Evolutionary conservation across 331 rosid species (phyloP), one percentile per base, ranked within the genome.

Genomic region (Quercus tomentella): DNA sequence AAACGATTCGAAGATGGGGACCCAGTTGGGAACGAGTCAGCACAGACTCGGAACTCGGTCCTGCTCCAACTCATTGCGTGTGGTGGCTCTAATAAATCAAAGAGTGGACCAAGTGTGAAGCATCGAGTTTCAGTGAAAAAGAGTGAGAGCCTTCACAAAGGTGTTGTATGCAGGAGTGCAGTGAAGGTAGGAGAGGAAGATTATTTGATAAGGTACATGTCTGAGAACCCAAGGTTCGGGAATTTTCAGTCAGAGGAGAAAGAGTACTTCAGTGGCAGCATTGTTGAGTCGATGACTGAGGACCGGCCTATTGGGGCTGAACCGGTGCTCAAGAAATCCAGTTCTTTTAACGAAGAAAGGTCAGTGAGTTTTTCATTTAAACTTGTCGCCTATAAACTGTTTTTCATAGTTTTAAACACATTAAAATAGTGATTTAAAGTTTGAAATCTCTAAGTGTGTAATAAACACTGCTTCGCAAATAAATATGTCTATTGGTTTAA

Each of bases 221-320:
- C 91, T 65, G 97, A 89, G 85, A 89, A 91, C 62, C 97, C 97
- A 9, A 86, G 97, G 81, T 91, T 91, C 20, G 98, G 98, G 81
- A 91, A 91, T 52, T 75, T 86, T 73, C 91, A 86, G 80, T 56
- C 81, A 0, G 96, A 90, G 84, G 98, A 94, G 84, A 91, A 94
- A 78, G 98, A 91, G 70, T 94, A 91, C 62, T 94, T 94, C 60
- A 94, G 97, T 20, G 98, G 98, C 5, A 92, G 97, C 65, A 77
- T 94, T 25, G 87, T 94, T 2, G 98, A 94, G 70, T 81, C 92
- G 60, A 89, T 88, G 65, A 82, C 77, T 20, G 90, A 80, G 57
- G 73, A 77, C 37, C 82, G 82, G 54, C 54, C 54, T 0, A 77
- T 56, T 70, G 85, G 30, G 10, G 54, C 33, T 3, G 71, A 43